Percentiles rank a stretch among this genome's conserved stretches.
Evolutionary conservation across 441 rosid genomes (phyloP).

Genomic region (Adansonia grandidieri): DNA sequence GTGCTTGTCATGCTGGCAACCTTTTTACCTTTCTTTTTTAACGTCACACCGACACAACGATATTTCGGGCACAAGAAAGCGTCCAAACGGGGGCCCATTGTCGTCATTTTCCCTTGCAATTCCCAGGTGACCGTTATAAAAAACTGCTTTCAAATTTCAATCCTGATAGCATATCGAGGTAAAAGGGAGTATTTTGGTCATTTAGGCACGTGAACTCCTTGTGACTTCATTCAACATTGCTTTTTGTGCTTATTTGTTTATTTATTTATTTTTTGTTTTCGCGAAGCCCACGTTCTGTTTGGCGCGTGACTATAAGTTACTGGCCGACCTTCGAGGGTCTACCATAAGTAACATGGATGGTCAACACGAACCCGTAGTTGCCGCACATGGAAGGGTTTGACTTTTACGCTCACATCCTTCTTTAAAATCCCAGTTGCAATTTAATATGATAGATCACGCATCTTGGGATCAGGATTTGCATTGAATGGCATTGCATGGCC

Average conservation of each 20-base stretch:
- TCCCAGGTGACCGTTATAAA: not conserved
- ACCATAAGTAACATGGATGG: not conserved
- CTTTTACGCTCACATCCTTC: not conserved
- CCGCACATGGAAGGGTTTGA: constrained; percentile 8
- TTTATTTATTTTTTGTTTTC: not conserved
- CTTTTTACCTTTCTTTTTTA: not conserved
- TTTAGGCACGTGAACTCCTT: not conserved
- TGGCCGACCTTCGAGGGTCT: not conserved
- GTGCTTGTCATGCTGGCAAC: not conserved
- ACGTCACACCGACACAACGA: constrained; percentile 13
- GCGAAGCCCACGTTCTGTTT: not conserved
- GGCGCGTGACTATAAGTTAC: not conserved
- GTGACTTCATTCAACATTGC: not conserved
- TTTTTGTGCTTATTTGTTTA: not conserved
- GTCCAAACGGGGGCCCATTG: not conserved
- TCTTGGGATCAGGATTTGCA: not conserved
- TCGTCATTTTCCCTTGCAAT: not conserved
- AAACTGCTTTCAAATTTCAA: not conserved
- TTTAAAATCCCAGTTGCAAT: not conserved
- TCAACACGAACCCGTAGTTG: constrained; percentile 1
- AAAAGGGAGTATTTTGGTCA: constrained; percentile 7
- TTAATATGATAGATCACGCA: constrained; percentile 7
- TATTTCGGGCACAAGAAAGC: not conserved
- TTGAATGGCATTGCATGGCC: not conserved
- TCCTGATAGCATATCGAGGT: not conserved